phyloP scores from a whole-genome alignment of 1,284 basidiomycete species.

The Cryptococcus jaspeensis region DNA sequence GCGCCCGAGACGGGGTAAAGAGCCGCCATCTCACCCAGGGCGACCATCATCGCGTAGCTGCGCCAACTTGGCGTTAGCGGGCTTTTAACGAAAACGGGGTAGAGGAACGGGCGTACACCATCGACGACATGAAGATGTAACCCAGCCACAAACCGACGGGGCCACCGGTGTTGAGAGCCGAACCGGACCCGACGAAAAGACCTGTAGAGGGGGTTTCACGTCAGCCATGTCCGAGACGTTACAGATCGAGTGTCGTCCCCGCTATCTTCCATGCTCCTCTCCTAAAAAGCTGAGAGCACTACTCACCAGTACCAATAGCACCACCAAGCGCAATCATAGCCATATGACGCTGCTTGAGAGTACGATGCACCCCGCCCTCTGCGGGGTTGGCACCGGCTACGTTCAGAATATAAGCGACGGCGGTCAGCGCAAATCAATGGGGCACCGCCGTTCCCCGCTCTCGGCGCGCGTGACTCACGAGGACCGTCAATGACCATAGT shows the following conservation, averaged over 20 bases:
- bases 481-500: constrained; percentile 16
- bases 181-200: constrained; percentile 55
- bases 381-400: constrained; percentile 10
- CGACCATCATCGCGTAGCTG: constrained; percentile 48
- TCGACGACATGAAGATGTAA: constrained; percentile 48
- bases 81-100: neutral
- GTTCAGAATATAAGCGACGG: neutral
- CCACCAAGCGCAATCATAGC: constrained; percentile 56
- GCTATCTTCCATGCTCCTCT: too few species aligned
- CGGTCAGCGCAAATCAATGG: neutral
- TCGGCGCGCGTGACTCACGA: constrained; percentile 6
- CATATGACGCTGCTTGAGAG: constrained; percentile 50
- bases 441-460: neutral
- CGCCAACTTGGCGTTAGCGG: neutral
- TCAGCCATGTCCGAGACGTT: too few species aligned
- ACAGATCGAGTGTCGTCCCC: too few species aligned
- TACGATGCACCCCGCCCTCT: constrained; percentile 37
- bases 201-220: constrained; percentile 30
- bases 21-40: constrained; percentile 53
- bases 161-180: constrained; percentile 54
- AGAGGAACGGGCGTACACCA: constrained; percentile 32
- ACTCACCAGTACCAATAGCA: constrained; percentile 40
- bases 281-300: too few species aligned
- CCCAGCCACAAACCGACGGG: constrained; percentile 52
- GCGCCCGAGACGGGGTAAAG: constrained; percentile 47